Evolutionary conservation across 2,329 filamentous ascomycete genomes (phyloP), one percentile per base, ranked within the genome.

Genomic region (Ophiocordyceps camponoti-rufipedis): DNA sequence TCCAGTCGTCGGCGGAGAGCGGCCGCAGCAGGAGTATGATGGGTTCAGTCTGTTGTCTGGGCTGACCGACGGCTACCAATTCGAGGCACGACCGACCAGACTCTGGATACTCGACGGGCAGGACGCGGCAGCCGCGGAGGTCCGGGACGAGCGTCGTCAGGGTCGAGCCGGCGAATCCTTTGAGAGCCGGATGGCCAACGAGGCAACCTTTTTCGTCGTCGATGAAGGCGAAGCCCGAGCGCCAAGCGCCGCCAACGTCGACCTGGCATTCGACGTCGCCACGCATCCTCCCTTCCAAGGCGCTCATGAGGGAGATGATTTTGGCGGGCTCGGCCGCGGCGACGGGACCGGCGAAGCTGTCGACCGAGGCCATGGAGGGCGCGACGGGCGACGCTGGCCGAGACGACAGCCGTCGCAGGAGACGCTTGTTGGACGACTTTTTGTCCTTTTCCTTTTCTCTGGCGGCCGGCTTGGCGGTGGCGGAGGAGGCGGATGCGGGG

Each of bases 201-300:
- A 91, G 63, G 52, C 77, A 79, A 2, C 82, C 84, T 48, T 74
- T 75, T 42, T 85, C 80, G 48, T 85, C 81, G 49, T 88, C 80
- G 49, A 91, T 85, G 55, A 80, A 85, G 56, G 80, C 83, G 49
- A 81, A 74, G n/a, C 83, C 83, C 32, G 69, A 62, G 47, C 72
- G 70, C 85, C 85, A 91, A 1, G 71, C 67, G 14, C 71, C 75
- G 23, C 67, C 66, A 13, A 70, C 67, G 35, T 77, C 75, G 41
- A 69, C 69, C 53, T 82, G 76, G 56, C 85, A 89, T 50, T 85
- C 80, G 29, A 87, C 69, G 52, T 81, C 78, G 46, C 85, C 85
- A 54, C 78, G 79, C 84, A 89, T 91, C 51, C 79, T 74, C 28
- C 85, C 85, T 55, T 80, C 82, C 7, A 86, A 66, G 23, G 73